phyloP scores from a whole-genome alignment of 140 eudicot genomes.

The Bidens hawaiensis region DNA sequence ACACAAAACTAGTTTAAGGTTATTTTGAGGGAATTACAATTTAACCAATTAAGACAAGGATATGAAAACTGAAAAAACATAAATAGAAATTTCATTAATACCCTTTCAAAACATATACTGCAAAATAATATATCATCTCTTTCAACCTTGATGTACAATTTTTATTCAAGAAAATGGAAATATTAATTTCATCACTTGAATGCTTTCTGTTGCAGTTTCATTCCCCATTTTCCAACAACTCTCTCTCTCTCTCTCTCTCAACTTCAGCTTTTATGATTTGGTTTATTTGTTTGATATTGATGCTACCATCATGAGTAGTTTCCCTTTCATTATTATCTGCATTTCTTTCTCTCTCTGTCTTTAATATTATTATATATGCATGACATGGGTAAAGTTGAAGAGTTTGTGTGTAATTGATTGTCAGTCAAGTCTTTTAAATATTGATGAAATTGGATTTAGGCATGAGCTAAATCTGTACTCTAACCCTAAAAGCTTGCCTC shows the following conservation, averaged over 20 bases:
- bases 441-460: constrained; percentile 33
- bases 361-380: no score
- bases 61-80: constrained; percentile 15
- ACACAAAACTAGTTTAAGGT: not conserved
- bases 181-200: constrained; percentile 37
- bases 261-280: constrained; percentile 28
- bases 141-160: constrained; percentile 18
- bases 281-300: constrained; percentile 33
- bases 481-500: constrained; percentile 34
- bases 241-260: constrained; percentile 26
- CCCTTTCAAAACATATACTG: constrained; percentile 21
- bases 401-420: constrained; percentile 26
- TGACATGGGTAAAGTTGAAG: constrained; percentile 26
- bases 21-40: constrained; percentile 4
- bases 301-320: constrained; percentile 35
- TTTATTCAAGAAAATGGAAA: constrained; percentile 35
- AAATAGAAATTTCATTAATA: constrained; percentile 25
- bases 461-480: constrained; percentile 31
- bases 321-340: constrained; percentile 35
- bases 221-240: constrained; percentile 31
- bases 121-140: constrained; percentile 6
- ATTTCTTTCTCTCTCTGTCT: not conserved
- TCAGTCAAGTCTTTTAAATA: constrained; percentile 35
- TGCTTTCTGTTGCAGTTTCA: constrained; percentile 36
- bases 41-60: constrained; percentile 14